A percentile compares a stretch with the other conserved stretches of the same genome.
Evolutionary conservation across 441 rosid genomes (phyloP).

Genomic region (Viola pubescens): DNA sequence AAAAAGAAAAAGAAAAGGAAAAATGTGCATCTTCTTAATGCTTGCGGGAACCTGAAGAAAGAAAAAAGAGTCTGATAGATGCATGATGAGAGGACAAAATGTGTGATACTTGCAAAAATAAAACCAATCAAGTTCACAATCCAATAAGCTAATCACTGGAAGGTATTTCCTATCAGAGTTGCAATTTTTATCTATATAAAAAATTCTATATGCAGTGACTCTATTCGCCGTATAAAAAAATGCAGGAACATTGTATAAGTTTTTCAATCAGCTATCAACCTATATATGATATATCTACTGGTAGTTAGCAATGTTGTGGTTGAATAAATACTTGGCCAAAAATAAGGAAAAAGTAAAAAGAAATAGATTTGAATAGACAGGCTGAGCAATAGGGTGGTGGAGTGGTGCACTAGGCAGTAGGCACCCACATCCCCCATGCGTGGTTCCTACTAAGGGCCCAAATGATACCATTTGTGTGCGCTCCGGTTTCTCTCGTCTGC

Average conservation of each 20-base stretch:
- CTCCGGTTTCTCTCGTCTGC: constrained; percentile 8
- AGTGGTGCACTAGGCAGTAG: constrained; percentile 29
- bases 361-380: constrained; percentile 19
- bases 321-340: not conserved
- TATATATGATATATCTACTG: not conserved
- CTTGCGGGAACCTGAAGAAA: not conserved
- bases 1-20: too few species aligned
- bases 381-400: constrained; percentile 25
- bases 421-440: constrained; percentile 29
- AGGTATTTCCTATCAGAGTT: too few species aligned
- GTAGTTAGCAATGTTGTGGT: not conserved
- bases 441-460: constrained; percentile 17
- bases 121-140: too few species aligned
- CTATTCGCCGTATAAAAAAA: too few species aligned
- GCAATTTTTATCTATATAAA: too few species aligned
- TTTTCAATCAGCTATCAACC: too few species aligned
- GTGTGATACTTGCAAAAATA: not conserved
- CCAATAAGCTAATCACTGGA: too few species aligned
- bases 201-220: too few species aligned
- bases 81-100: not conserved
- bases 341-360: not conserved
- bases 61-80: not conserved
- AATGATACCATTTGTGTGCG: constrained; percentile 25
- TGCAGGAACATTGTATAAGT: too few species aligned
- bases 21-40: not conserved